Base-by-base conservation (phyloP, 306 rosid genomes). In the Glycine tomentella region DNA sequence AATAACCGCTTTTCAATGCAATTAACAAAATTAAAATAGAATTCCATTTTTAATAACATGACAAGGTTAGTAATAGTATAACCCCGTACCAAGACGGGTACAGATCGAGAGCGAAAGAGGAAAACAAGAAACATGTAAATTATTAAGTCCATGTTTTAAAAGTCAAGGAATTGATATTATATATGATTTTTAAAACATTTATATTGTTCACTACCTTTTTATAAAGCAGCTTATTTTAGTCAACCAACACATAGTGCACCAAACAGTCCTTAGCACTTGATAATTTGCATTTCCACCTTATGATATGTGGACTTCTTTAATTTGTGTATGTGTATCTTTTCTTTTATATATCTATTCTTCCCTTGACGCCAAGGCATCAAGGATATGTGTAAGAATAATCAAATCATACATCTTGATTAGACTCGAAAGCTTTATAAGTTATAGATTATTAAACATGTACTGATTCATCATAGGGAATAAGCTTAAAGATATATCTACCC, bases 361-460 rank as follows among this genome's bases (percentile, higher is more conserved):
- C 44, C 44, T 38, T 80, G 74, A 72, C 46, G 0, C 2, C 14
- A 51, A 12, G 57, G 46, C 65, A 50, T 45, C 31, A 44, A 56
- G 59, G 58, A 20, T 44, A 45, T 50, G 34, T 1, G 13, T 12
- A 49, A 61, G 31, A 13, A 50, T 13, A 34, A 50, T 58, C 52
- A 80, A 68, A 70, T 75, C 53, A n/a, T 33, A 42, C 63, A 34
- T 69, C 81, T 68, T 52, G 31, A 80, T 45, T 57, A 49, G 68
- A 79, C 74, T 79, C 14, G 84, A 79, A 74, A 74, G 53, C 73
- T 50, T 14, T 17, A 63, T 38, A 36, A 83, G 8, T 9, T 9
- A 40, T 79, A 11, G 0, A 15, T 49, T 59, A 51, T 17, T 79
- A 67, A 42, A 8, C 2, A 20, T 16, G 12, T 49, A 40, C 3